Evolutionary conservation across 345 rosid genomes (phyloP), one percentile per base, ranked within the genome.

Genomic region (Ceriops decandra): DNA sequence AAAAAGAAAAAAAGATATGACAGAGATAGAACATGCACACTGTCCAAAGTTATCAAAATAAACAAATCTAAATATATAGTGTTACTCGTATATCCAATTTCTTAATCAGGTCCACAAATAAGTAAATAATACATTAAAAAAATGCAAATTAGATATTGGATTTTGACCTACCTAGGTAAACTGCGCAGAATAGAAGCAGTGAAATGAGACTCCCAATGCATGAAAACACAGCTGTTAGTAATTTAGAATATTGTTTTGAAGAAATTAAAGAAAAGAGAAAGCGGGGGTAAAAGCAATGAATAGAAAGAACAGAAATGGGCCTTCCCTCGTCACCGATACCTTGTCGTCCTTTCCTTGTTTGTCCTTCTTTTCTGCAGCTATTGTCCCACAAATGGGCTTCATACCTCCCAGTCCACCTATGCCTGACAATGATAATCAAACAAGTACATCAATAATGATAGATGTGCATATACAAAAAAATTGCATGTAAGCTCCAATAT

Each of bases 381-480:
- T 89, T 93, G 81, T 93, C 98, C 98, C 98, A 93, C 22, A 93
- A 82, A 86, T 88, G 98, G 54, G 98, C 98, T 85, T 93, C 98
- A 76, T 87, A 90, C 79, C 96, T 88, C 53, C 98, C 97, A 31
- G 96, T 88, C 98, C 98, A 93, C 78, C 98, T 85, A 77, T 93
- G 98, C 79, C 97, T 90, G 52, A 4, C 62, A 30, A 28, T 31
- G 22, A 69, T 32, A 47, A 16, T 32, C 59, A 56, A 21, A 24
- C 49, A 56, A 56, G 28, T 56, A 15, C 26, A 24, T 15, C 32
- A 57, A 24, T 47, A 42, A 11, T 47, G 26, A 56, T 31, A 9
- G 60, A 21, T 10, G 57, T 63, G 42, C 20, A 62, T 16, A 53
- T 38, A 15, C 51, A 75, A 22, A 17, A 17, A 30, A 42, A 33